These are phyloP conservation scores for Eimeria acervulina DNA, from an alignment of 169 alveolate genomes.

Conservation along the genomic window DNA sequence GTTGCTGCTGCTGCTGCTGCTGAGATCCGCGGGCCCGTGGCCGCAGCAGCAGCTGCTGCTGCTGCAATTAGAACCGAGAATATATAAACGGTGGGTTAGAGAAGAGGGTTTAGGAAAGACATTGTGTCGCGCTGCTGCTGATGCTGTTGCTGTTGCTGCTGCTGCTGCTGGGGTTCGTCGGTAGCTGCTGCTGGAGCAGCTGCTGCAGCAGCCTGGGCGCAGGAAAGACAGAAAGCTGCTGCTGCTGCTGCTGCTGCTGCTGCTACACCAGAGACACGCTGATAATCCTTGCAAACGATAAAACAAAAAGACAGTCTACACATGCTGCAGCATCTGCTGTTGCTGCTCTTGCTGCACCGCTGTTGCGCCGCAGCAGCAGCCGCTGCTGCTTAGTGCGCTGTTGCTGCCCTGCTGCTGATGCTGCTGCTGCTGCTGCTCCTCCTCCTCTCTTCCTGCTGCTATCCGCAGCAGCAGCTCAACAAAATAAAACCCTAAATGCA, in stretches of 20 bases:
- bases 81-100: not conserved
- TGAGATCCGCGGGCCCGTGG: not conserved
- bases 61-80: not conserved
- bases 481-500: too few species aligned
- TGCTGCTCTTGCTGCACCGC: too few species aligned
- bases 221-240: too few species aligned
- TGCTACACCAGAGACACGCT: not conserved
- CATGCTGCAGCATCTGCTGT: not conserved
- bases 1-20: not conserved
- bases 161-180: not conserved
- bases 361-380: too few species aligned
- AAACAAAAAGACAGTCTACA: not conserved
- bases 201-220: too few species aligned
- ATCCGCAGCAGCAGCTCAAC: not conserved
- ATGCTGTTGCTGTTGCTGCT: slow-evolving; percentile 23
- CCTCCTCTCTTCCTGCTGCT: not conserved
- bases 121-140: not conserved
- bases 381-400: too few species aligned
- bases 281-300: not conserved
- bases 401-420: not conserved
- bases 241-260: too few species aligned
- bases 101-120: not conserved
- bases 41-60: slow-evolving; percentile 36
- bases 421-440: not conserved
- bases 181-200: too few species aligned